Conservation (phyloP, 2,329 filamentous ascomycete genomes). For the Aschersonia sp. region DNA sequence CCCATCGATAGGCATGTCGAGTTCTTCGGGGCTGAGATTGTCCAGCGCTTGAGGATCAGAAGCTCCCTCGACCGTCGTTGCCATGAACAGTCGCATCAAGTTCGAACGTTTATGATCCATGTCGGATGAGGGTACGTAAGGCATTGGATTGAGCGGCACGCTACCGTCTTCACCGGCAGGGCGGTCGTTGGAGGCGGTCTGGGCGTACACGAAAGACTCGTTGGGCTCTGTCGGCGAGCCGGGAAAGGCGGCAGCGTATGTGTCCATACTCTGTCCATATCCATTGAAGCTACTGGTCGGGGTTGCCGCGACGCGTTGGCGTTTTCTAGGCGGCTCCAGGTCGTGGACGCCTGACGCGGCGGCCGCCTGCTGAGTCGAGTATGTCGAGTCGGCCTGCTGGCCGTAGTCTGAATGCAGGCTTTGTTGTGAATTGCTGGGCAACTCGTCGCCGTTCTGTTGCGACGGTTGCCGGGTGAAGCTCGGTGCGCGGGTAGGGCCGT, state of each 20-base stretch:
- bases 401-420: constrained; percentile 65
- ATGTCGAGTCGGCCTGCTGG: constrained; percentile 57
- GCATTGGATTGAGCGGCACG: constrained; percentile 49
- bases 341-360: constrained; percentile 31
- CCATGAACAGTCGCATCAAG: constrained; percentile 71
- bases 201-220: constrained; percentile 60
- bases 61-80: constrained; percentile 54
- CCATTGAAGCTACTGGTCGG: constrained; percentile 44
- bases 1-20: constrained; percentile 84
- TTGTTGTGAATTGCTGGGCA: constrained; percentile 68
- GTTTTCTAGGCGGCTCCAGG: constrained; percentile 69
- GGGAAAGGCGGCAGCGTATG: constrained; percentile 34
- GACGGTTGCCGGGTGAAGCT: constrained; percentile 60
- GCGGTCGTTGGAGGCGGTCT: constrained; percentile 28
- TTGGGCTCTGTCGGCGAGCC: constrained; percentile 68
- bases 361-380: constrained; percentile 43
- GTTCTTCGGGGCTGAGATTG: constrained; percentile 60
- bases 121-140: constrained; percentile 44
- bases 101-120: constrained; percentile 69
- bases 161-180: constrained; percentile 33
- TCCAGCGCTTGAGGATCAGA: constrained; percentile 64
- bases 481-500: constrained; percentile 49
- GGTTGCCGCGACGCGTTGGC: constrained; percentile 43
- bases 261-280: constrained; percentile 31
- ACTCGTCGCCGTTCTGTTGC: constrained; percentile 53